Base-by-base conservation (phyloP, 106 monocot species). In the Allium fistulosum region DNA sequence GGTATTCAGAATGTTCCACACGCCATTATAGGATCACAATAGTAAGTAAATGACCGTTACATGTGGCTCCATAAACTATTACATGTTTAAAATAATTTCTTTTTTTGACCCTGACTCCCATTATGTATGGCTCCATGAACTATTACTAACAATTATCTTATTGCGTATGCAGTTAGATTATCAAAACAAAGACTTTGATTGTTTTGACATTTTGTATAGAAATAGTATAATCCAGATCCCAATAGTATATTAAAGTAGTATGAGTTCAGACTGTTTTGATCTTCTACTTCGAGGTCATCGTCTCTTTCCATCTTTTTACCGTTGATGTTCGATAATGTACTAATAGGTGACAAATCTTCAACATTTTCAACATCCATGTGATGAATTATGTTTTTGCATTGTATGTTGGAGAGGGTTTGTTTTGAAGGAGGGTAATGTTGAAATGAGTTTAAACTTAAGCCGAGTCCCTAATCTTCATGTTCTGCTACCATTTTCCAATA, bases 71-170 rank as follows among this genome's bases (percentile, higher is more conserved):
- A n/a, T n/a, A n/a, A n/a, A n/a, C n/a, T n/a, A n/a, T n/a, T n/a
- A n/a, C n/a, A n/a, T n/a, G n/a, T n/a, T n/a, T n/a, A n/a, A n/a
- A n/a, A n/a, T n/a, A n/a, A n/a, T n/a, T n/a, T n/a, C n/a, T n/a
- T n/a, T n/a, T n/a, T n/a, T n/a, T n/a, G n/a, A n/a, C n/a, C n/a
- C n/a, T n/a, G n/a, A n/a, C n/a, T n/a, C n/a, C n/a, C n/a, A n/a
- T n/a, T n/a, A n/a, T n/a, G n/a, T n/a, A n/a, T n/a, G n/a, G n/a
- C 45, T 66, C 74, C 67, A 50, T 28, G 74, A 65, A 59, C 74
- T 74, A 59, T 67, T 49, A 16, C 67, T 74, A 57, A 57, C 57
- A 46, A 69, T 53, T 9, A 57, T 69, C 17, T 51, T 69, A 46
- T 69, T 10, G 57, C 57, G 57, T 37, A 46, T 69, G 69, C 55